A percentile compares a stretch with the other conserved stretches of the same genome.
Evolutionary conservation across 768 basidiomycete species (phyloP).

Genomic region (Boletus rufocinnamomeus): DNA sequence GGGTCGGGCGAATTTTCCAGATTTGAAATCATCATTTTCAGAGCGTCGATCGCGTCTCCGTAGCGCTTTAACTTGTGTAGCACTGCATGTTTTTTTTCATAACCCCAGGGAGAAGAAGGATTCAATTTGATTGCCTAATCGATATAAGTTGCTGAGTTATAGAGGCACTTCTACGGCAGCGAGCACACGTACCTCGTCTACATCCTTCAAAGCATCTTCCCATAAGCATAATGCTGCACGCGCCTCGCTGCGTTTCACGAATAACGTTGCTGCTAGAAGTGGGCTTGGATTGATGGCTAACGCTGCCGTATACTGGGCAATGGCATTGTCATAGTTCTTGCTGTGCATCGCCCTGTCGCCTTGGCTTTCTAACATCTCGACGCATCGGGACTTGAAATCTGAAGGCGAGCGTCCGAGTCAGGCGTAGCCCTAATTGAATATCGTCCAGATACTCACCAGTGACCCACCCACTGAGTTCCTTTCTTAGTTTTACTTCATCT

Average conservation of each 20-base stretch:
- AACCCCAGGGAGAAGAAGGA: constrained; percentile 18
- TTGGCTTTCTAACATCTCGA: constrained; percentile 1
- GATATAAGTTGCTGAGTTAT: neutral
- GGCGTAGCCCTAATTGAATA: neutral
- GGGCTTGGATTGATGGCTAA: neutral
- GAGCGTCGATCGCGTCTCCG: constrained; percentile 10
- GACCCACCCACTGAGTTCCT: constrained; percentile 11
- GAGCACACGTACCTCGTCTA: constrained; percentile 14
- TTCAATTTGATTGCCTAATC: constrained; percentile 11
- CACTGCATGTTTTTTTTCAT: constrained; percentile 18
- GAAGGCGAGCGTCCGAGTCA: neutral
- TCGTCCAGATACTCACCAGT: constrained; percentile 3
- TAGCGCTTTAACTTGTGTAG: constrained; percentile 16
- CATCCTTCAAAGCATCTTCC: constrained; percentile 18
- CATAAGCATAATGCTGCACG: constrained; percentile 1
- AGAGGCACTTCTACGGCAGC: neutral
- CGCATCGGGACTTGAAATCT: constrained; percentile 17
- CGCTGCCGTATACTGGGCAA: constrained; percentile 15
- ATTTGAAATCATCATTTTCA: constrained; percentile 8
- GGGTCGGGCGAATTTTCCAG: constrained; percentile 15
- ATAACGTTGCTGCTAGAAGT: neutral
- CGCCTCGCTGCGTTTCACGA: constrained; percentile 21
- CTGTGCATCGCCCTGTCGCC: constrained; percentile 12
- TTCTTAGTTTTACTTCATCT: constrained; percentile 11
- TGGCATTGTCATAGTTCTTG: constrained; percentile 6